A percentile compares a stretch with the other conserved stretches of the same genome.
phyloP scores from a whole-genome alignment of 2,329 filamentous ascomycete species.

The Emmonsiellopsis sp. region DNA sequence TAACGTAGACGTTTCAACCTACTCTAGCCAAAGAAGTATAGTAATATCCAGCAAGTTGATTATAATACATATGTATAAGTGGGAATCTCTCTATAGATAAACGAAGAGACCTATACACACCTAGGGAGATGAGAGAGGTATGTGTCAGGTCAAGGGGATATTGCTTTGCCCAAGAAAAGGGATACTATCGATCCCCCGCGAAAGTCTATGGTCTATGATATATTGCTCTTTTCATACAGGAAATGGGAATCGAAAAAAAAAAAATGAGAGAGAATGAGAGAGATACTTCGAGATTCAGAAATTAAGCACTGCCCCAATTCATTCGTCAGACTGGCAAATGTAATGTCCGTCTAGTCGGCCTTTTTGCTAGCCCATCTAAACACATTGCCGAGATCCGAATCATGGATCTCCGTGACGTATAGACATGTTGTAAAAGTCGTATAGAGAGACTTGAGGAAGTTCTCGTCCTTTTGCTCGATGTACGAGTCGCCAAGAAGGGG shows the following conservation, averaged over 20 bases:
- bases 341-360: not conserved
- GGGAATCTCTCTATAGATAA: not conserved
- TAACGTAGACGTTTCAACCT: too few relatives aligned
- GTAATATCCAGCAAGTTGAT: not conserved
- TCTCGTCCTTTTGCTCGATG: conserved; percentile 24
- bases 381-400: not conserved
- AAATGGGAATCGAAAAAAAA: not conserved
- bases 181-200: not conserved
- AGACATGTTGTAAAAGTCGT: conserved; percentile 39
- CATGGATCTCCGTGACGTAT: conserved; percentile 32
- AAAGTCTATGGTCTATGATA: not conserved
- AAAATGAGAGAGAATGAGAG: not conserved
- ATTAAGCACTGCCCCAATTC: not conserved
- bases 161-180: not conserved
- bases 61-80: not conserved
- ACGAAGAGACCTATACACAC: not conserved
- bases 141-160: not conserved
- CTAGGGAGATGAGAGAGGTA: not conserved
- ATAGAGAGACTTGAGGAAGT: conserved; percentile 40
- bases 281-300: not conserved
- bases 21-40: not conserved
- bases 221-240: not conserved
- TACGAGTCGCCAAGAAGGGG: conserved; percentile 49
- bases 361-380: not conserved
- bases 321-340: not conserved